Percentiles rank a stretch among this genome's conserved stretches.
Conservation (phyloP, 257 asterid species). For the Mentha longifolia region DNA sequence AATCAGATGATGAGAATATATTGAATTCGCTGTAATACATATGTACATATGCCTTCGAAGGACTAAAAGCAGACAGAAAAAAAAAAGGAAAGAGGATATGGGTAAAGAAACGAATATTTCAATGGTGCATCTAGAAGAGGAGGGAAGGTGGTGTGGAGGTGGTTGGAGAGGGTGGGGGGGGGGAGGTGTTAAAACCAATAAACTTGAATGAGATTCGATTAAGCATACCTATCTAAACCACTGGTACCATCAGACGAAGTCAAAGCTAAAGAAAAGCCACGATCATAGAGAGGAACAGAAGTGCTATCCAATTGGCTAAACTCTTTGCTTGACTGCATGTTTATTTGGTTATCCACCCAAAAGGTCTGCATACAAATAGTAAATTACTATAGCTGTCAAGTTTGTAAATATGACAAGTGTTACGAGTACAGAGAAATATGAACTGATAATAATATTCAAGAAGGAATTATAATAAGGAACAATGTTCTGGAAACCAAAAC, state of each 20-base stretch:
- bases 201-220: conserved; percentile 24
- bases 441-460: too few species aligned
- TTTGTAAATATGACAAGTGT: not conserved
- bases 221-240: conserved; percentile 66
- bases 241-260: conserved; percentile 64
- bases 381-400: conserved; percentile 11
- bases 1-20: conserved; percentile 4
- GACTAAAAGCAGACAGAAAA: not conserved
- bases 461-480: too few species aligned
- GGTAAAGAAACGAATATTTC: not conserved
- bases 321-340: conserved; percentile 48
- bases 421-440: too few species aligned
- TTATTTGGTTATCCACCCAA: conserved; percentile 77
- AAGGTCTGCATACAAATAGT: conserved; percentile 63
- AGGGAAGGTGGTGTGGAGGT: too few species aligned
- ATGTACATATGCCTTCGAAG: not conserved
- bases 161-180: too few species aligned
- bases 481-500: too few species aligned
- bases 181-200: not conserved
- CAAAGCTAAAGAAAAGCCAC: conserved; percentile 87
- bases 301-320: conserved; percentile 66
- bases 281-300: conserved; percentile 88
- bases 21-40: not conserved
- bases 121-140: too few species aligned
- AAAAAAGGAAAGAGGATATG: not conserved